Evolutionary conservation across 768 basidiomycete species (phyloP), one percentile per base, ranked within the genome.

Genomic region (Russula olivacea): DNA sequence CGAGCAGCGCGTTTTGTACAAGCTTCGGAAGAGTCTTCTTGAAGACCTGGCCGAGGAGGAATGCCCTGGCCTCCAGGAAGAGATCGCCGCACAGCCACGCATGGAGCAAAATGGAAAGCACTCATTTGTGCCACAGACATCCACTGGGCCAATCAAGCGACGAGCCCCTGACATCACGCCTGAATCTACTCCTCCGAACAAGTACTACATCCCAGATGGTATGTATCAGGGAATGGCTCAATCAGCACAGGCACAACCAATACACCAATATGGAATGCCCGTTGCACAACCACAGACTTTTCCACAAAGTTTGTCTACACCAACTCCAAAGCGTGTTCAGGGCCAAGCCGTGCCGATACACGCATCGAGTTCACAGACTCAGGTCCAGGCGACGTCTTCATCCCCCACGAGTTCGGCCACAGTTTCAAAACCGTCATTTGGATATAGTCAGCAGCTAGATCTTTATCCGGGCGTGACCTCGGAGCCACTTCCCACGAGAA

Each of bases 1-100:
- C 1, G 83, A 84, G 64, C 85, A 88, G 65, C 76, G 86, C 34
- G 71, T 88, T 36, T 71, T 89, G 9, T 88, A 86, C 73, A 80
- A 83, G 63, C 73, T 81, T 11, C 77, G 87, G 12, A 81, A 81
- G 70, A 81, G 79, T 65, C 77, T 88, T 6, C 73, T 87, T 0
- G 79, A 84, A 6, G 83, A 82, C 4, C 72, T 88, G 1, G 66
- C 72, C 23, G 85, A 88, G 61, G 77, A 76, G 2, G 82, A 87
- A 50, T 88, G 87, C 62, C 69, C 76, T 0, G 79, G 81, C 21
- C 76, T 89, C 21, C 72, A 73, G 0, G 81, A 84, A 17, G 87
- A 89, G 69, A 71, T 88, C 4, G 72, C 77, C 28, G 65, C 79
- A 53, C 85, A 86, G 69, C 65, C 55, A 69, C 69, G 69, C 68